phyloP scores from a whole-genome alignment of 176 grass and related monocot genomes.

The Oryza meyeriana region DNA sequence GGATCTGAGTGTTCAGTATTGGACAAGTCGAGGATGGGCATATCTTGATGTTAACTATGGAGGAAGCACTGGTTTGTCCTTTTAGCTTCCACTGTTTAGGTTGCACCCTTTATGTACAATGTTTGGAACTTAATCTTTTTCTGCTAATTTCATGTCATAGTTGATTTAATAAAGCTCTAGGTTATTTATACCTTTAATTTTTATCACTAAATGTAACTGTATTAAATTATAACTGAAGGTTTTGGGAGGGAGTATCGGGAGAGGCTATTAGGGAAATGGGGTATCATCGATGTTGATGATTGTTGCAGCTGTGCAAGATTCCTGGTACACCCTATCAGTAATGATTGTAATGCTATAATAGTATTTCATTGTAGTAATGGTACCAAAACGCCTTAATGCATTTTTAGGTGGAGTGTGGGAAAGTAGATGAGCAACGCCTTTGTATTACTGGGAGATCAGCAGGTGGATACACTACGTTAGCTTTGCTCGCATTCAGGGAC shows the following conservation, averaged over 20 bases:
- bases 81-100: slow-evolving; percentile 2
- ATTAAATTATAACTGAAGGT: slow-evolving; percentile 50
- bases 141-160: neutral
- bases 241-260: slow-evolving; percentile 93
- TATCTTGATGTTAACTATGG: slow-evolving; percentile 97
- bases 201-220: neutral
- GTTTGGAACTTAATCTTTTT: neutral
- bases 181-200: neutral
- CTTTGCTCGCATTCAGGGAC: slow-evolving; percentile 81
- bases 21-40: slow-evolving; percentile 97
- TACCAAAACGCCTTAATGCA: slow-evolving; percentile 10
- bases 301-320: slow-evolving; percentile 84
- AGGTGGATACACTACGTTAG: slow-evolving; percentile 92
- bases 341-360: slow-evolving; percentile 12
- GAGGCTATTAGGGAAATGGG: slow-evolving; percentile 80
- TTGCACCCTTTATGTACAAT: neutral
- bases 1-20: slow-evolving; percentile 84
- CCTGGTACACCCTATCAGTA: slow-evolving; percentile 47
- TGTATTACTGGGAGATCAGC: slow-evolving; percentile 92
- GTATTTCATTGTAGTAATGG: neutral
- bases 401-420: slow-evolving; percentile 62
- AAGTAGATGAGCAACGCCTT: slow-evolving; percentile 78
- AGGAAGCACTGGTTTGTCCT: slow-evolving; percentile 80
- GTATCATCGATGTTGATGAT: slow-evolving; percentile 88
- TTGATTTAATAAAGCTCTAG: neutral